A percentile compares a stretch with the other conserved stretches of the same genome.
Conservation (phyloP, 768 basidiomycete genomes). For the Suillus tomentosus region DNA sequence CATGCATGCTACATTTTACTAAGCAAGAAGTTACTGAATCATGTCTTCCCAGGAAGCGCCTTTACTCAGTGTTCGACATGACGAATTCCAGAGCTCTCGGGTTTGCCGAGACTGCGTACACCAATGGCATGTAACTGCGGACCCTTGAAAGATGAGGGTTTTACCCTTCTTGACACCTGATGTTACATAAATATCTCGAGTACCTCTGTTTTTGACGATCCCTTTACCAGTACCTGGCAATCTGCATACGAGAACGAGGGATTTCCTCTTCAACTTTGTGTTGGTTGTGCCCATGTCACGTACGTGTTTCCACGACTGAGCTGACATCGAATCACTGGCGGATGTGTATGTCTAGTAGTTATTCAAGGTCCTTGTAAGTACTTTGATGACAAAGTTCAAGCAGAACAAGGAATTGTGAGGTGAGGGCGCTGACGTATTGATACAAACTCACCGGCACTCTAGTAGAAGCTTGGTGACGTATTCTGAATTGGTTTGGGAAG, state of each 20-base stretch:
- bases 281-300: background rate
- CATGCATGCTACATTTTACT: conserved; percentile 7
- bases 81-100: conserved; percentile 31
- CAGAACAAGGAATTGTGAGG: background rate
- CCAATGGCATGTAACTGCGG: conserved; percentile 13
- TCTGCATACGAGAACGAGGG: background rate
- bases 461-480: background rate
- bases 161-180: background rate
- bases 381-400: background rate
- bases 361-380: background rate
- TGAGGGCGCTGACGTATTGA: background rate
- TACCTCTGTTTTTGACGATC: background rate
- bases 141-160: background rate
- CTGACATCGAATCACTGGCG: background rate
- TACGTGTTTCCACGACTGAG: background rate
- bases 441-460: background rate
- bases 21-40: background rate
- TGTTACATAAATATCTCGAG: background rate
- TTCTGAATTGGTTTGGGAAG: background rate
- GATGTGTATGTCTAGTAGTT: background rate
- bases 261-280: background rate
- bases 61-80: conserved; percentile 39
- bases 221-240: background rate
- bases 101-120: conserved; percentile 34
- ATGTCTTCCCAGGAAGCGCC: conserved; percentile 27